Evolutionary conservation across 441 rosid genomes (phyloP).

Genomic region (Mallotus repandus): DNA sequence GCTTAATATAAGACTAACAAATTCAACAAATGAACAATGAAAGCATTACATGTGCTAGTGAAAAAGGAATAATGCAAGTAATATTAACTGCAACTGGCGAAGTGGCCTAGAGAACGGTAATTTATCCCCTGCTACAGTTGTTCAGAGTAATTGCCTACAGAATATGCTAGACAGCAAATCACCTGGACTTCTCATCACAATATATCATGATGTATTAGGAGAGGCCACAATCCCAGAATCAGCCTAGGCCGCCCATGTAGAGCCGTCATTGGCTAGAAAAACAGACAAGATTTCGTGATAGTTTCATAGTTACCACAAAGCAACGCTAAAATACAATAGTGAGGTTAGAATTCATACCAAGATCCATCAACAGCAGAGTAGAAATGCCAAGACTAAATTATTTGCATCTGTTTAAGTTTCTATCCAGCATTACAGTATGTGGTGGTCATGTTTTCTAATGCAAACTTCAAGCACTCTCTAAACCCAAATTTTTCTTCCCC

Average conservation of each 20-base stretch:
- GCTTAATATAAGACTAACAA: background rate
- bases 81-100: background rate
- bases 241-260: background rate
- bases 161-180: background rate
- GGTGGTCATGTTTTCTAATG: background rate
- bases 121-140: background rate
- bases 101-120: background rate
- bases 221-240: background rate
- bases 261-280: background rate
- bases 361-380: constrained; percentile 9
- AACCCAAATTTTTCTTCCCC: background rate
- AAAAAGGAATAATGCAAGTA: background rate
- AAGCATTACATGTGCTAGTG: background rate
- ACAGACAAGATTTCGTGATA: background rate
- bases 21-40: background rate
- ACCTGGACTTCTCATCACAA: background rate
- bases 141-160: background rate
- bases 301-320: background rate
- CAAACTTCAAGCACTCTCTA: background rate
- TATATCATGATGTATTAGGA: background rate
- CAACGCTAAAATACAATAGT: background rate
- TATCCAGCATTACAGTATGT: background rate
- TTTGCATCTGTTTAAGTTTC: background rate
- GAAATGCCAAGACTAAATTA: background rate
- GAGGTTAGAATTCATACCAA: constrained; percentile 12